These are phyloP conservation scores for Primulina tabacum DNA, from an alignment of 257 asterid genomes.

Conservation along the genomic window DNA sequence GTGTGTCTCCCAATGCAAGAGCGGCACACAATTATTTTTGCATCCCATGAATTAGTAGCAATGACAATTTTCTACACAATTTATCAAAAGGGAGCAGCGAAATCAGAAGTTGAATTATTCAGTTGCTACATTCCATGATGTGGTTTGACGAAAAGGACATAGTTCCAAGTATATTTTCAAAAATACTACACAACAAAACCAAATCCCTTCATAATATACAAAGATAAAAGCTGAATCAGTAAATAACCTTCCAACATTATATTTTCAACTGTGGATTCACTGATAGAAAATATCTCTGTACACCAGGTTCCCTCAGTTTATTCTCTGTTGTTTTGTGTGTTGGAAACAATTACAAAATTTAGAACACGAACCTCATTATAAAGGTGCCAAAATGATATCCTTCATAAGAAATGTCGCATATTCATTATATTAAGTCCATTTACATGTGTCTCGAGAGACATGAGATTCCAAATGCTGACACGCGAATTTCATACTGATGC, in stretches of 20 bases:
- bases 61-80: not conserved
- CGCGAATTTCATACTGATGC: not conserved
- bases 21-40: not conserved
- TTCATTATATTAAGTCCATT: too few relatives aligned
- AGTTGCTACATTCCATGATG: not conserved
- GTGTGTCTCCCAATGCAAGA: not conserved
- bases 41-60: not conserved
- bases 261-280: not conserved
- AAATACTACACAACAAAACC: not conserved
- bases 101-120: not conserved
- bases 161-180: not conserved
- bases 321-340: not conserved
- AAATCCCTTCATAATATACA: not conserved
- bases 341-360: not conserved
- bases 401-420: too few relatives aligned
- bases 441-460: not conserved
- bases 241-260: constrained; percentile 12
- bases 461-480: not conserved
- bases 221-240: constrained; percentile 8
- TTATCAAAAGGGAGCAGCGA: not conserved
- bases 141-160: not conserved
- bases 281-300: not conserved
- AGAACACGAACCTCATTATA: not conserved
- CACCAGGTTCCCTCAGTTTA: not conserved
- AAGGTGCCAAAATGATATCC: constrained; percentile 1